A percentile compares a stretch with the other conserved stretches of the same genome.
phyloP scores from a whole-genome alignment of 176 grass and related monocot species.

The Panicum miliaceum region DNA sequence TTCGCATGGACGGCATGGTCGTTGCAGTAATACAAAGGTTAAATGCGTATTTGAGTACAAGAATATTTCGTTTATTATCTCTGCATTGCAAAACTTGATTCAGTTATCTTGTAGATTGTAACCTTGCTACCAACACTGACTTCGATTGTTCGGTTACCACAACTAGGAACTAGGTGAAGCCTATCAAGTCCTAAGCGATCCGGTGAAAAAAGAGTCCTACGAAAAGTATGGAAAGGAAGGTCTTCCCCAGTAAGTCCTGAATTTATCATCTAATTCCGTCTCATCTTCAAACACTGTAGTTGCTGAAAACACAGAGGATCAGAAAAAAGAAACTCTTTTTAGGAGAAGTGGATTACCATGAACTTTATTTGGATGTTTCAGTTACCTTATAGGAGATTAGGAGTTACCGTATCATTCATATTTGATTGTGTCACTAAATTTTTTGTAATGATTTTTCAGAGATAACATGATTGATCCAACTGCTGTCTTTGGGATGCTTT shows the following conservation, averaged over 20 bases:
- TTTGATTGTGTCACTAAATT: neutral
- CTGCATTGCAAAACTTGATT: neutral
- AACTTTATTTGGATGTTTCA: neutral
- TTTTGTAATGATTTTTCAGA: conserved; percentile 35
- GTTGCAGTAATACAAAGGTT: neutral
- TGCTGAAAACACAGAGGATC: neutral
- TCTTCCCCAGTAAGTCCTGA: conserved; percentile 67
- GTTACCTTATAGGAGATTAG: neutral
- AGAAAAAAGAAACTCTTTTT: neutral
- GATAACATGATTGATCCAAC: conserved; percentile 71
- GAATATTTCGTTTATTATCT: neutral
- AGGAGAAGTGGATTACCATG: no score
- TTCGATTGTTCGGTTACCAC: conserved; percentile 37
- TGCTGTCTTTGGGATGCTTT: conserved; percentile 83
- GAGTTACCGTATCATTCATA: neutral
- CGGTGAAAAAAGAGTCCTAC: conserved; percentile 73
- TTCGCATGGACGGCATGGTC: neutral
- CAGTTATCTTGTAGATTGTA: neutral
- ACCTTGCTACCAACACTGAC: neutral
- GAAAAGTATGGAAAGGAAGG: conserved; percentile 90
- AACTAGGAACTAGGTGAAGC: conserved; percentile 85
- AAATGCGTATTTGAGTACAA: neutral
- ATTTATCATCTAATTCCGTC: neutral
- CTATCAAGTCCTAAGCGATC: conserved; percentile 94
- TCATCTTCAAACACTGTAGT: neutral